Base-by-base conservation (phyloP, 2,329 filamentous ascomycete species). In the Aspergillus sp. region DNA sequence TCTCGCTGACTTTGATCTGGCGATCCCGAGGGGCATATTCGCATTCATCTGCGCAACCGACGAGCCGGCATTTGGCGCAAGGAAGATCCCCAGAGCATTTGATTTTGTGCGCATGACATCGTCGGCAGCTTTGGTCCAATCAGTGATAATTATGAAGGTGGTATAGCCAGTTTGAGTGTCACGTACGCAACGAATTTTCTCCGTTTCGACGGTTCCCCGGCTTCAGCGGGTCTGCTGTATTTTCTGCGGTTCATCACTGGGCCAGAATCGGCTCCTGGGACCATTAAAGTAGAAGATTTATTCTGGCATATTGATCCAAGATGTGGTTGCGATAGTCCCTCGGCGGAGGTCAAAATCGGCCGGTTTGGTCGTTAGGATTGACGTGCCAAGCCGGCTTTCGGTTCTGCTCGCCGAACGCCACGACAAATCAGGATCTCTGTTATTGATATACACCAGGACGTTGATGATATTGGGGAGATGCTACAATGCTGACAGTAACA, bases 41-140 rank as follows among this genome's bases (percentile, higher is more conserved):
- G 51, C 76, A 78, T 48, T 72, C 67, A 38, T 66, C 64, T 0
- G 68, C 64, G 49, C 67, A 68, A 3, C 71, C 71, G 0, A 74
- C 70, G 5, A 65, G 57, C 36, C 63, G 62, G 50, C 76, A 78
- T 36, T 75, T 71, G 31, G 59, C 64, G 50, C 76, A 78, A 1
- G 76, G 76, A 20, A 69, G 66, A 3, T 71, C 69, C 1, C 76
- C 76, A 0, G 76, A 78, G 50, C 76, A 78, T 56, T 76, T 78
- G 21, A 78, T 76, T 54, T 78, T 78, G 25, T 77, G 75, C 0
- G 66, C 56, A 61, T 78, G 76, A 46, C 76, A 78, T 55, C 74
- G 62, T 55, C 74, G 70, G 44, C 75, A 78, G 4, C 69, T 69
- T 52, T 41, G 49, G 31, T 2, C 34, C 34, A 38, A 13, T 41